A percentile compares a stretch with the other conserved stretches of the same genome.
Conservation (phyloP, 2,329 filamentous ascomycete genomes). For the Colletotrichum somersetense region DNA sequence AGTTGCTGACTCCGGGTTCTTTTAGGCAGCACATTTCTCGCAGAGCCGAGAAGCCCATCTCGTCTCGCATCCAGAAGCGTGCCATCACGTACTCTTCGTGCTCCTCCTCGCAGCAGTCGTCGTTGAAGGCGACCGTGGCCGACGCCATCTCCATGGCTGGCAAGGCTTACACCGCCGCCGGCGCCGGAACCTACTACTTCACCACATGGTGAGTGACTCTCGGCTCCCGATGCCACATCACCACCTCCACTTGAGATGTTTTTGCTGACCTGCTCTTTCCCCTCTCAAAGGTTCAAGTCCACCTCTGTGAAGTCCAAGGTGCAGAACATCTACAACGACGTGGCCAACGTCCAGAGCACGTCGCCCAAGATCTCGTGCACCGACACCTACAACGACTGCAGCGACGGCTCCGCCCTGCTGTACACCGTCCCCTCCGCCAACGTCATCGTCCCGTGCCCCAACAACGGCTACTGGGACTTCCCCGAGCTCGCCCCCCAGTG, state of each 20-base stretch:
- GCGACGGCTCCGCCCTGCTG: conserved; percentile 35
- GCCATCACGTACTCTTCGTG: conserved; percentile 39
- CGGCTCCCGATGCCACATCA: background rate
- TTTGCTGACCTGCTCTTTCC: background rate
- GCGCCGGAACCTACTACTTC: conserved; percentile 23
- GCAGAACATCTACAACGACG: conserved; percentile 33
- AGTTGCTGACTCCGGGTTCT: background rate
- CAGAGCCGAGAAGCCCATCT: conserved; percentile 15
- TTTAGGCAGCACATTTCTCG: conserved; percentile 27
- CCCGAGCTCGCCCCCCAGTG: conserved; percentile 31
- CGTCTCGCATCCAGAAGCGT: conserved; percentile 37
- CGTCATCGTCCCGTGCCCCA: conserved; percentile 39
- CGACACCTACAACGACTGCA: conserved; percentile 35
- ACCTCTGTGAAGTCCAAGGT: conserved; percentile 35
- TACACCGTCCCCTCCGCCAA: conserved; percentile 39
- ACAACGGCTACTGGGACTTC: conserved; percentile 41
- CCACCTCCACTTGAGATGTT: too few relatives aligned
- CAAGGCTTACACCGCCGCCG: conserved; percentile 33
- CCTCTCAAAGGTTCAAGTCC: conserved; percentile 31
- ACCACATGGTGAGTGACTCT: conserved; percentile 30
- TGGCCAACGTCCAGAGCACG: conserved; percentile 34
- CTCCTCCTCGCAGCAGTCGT: conserved; percentile 20
- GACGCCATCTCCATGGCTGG: conserved; percentile 39
- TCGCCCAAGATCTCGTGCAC: conserved; percentile 39
- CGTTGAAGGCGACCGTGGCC: conserved; percentile 29